Conservation (phyloP, 2,329 filamentous ascomycete species). For the Monilinia vaccinii-corymbosi region DNA sequence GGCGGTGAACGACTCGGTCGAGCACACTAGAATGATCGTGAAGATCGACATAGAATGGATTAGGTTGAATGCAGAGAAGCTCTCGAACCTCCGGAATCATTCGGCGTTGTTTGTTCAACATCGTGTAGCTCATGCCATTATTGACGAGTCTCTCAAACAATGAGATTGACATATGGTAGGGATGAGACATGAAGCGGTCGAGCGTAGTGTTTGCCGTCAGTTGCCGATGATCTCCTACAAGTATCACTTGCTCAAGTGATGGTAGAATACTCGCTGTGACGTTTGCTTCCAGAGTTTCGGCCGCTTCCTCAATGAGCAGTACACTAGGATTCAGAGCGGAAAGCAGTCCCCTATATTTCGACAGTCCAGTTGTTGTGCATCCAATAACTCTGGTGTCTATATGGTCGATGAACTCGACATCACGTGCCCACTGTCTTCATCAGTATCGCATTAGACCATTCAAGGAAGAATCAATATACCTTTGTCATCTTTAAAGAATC, state of each 20-base stretch:
- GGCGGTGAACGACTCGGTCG: conserved; percentile 40
- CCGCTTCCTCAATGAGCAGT: conserved; percentile 62
- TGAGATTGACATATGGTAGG: conserved; percentile 53
- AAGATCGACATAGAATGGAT: conserved; percentile 51
- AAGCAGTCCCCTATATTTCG: conserved; percentile 57
- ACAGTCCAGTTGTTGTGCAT: conserved; percentile 57
- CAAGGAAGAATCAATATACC: conserved; percentile 8
- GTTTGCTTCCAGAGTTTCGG: conserved; percentile 46
- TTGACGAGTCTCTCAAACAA: conserved; percentile 59
- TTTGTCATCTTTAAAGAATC: conserved; percentile 18
- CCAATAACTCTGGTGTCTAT: conserved; percentile 34
- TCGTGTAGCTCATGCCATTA: conserved; percentile 45
- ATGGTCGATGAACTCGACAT: conserved; percentile 49
- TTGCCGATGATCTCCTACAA: conserved; percentile 63
- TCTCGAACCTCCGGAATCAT: conserved; percentile 62
- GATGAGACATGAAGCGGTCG: conserved; percentile 42
- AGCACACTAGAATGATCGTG: conserved; percentile 49
- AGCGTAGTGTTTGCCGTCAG: conserved; percentile 52
- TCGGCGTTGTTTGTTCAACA: conserved; percentile 50
- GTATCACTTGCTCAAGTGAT: conserved; percentile 53
- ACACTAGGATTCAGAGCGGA: conserved; percentile 50
- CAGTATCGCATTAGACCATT: background rate
- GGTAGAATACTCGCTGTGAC: conserved; percentile 51
- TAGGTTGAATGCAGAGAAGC: conserved; percentile 35
- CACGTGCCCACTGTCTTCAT: conserved; percentile 11